Conservation (phyloP, 106 monocot genomes). For the Agapanthus africanus region DNA sequence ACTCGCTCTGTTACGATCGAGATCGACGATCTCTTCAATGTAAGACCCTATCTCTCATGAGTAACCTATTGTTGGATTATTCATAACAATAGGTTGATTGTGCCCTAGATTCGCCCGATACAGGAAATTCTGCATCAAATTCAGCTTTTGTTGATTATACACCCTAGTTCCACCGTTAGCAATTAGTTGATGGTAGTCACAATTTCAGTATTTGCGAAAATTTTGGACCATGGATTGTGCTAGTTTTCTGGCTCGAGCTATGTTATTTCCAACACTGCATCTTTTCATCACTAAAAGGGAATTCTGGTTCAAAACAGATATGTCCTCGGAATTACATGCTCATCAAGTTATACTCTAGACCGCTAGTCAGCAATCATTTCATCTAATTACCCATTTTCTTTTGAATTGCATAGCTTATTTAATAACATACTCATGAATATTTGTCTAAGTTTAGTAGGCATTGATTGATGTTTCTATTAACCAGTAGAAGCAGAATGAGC, state of each 20-base stretch:
- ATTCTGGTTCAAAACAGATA: neutral
- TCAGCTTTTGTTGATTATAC: no score
- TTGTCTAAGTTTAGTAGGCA: neutral
- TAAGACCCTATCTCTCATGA: no score
- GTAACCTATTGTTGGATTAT: no score
- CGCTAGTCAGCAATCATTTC: neutral
- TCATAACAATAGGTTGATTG: no score
- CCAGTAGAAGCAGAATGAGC: no score
- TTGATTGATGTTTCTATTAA: neutral
- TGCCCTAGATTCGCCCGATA: no score
- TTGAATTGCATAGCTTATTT: neutral
- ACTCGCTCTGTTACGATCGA: slow-evolving; percentile 80
- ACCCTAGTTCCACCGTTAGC: no score
- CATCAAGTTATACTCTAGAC: neutral
- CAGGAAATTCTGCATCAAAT: no score
- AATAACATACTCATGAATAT: neutral
- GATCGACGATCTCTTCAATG: slow-evolving; percentile 86
- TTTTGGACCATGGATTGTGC: neutral
- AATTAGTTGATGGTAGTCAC: no score
- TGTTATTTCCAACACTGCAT: no score
- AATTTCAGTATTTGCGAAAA: neutral
- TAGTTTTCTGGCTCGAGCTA: no score
- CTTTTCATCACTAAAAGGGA: no score
- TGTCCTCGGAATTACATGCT: neutral
- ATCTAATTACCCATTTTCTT: neutral